Evolutionary conservation across 225 moss, liverwort and hornwort species (phyloP).

Genomic region (Sphagnum contortum): DNA sequence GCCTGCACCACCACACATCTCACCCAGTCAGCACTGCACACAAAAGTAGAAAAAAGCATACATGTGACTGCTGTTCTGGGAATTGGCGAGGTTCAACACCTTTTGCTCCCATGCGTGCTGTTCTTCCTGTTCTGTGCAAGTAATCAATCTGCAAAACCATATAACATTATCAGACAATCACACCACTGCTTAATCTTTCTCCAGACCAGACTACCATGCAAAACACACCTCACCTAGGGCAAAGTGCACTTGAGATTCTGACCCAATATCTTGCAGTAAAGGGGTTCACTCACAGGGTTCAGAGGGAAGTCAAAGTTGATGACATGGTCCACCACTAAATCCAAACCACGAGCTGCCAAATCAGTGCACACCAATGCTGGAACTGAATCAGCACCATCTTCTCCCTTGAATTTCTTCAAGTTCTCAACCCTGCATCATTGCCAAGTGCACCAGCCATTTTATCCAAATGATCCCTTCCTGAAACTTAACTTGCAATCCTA

Average conservation of each 20-base stretch:
- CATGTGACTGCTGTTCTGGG: background rate
- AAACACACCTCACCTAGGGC: too few relatives aligned
- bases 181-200: too few relatives aligned
- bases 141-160: slow-evolving; percentile 69
- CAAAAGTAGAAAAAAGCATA: background rate
- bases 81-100: slow-evolving; percentile 17
- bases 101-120: slow-evolving; percentile 97
- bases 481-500: too few relatives aligned
- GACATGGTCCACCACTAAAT: slow-evolving; percentile 94
- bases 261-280: background rate
- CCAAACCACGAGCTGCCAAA: slow-evolving; percentile 90
- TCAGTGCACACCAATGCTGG: slow-evolving; percentile 96
- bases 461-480: too few relatives aligned
- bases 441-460: background rate
- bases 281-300: slow-evolving; percentile 62
- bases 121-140: slow-evolving; percentile 93
- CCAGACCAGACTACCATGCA: too few relatives aligned
- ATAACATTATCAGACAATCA: background rate
- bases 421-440: slow-evolving; percentile 69
- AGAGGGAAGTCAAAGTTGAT: slow-evolving; percentile 98
- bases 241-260: too few relatives aligned
- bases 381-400: slow-evolving; percentile 33
- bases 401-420: slow-evolving; percentile 73
- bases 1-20: slow-evolving; percentile 34
- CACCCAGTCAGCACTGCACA: background rate